Percentiles rank a stretch among this genome's conserved stretches.
These are phyloP conservation scores for Castanospermum australe DNA, from an alignment of 306 rosid genomes.

Conservation along the genomic window DNA sequence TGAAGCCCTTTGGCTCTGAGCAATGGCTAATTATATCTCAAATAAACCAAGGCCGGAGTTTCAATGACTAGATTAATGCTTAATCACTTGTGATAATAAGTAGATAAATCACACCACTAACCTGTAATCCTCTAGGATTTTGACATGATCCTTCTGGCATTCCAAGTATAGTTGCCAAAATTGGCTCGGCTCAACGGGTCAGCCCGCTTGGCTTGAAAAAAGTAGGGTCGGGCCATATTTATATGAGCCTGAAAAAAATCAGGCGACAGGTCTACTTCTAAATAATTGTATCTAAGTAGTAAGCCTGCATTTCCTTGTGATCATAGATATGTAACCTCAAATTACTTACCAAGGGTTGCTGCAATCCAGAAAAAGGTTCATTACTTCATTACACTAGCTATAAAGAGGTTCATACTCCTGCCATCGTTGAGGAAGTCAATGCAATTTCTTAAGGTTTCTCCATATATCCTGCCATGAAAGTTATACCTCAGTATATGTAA, in stretches of 20 bases:
- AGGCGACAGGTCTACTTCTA: too few relatives aligned
- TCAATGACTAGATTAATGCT: not conserved
- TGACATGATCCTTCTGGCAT: not conserved
- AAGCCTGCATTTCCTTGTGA: too few relatives aligned
- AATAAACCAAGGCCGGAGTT: not conserved
- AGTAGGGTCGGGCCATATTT: too few relatives aligned
- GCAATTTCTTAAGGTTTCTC: slow-evolving; percentile 50
- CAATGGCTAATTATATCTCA: not conserved
- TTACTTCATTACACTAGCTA: slow-evolving; percentile 38
- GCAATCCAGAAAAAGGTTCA: not conserved
- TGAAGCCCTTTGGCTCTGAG: not conserved
- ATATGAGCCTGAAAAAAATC: too few relatives aligned
- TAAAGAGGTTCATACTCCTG: slow-evolving; percentile 72
- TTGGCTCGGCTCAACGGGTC: too few relatives aligned
- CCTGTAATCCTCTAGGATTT: not conserved
- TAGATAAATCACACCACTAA: not conserved
- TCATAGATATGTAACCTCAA: too few relatives aligned
- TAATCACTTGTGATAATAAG: not conserved
- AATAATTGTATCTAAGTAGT: too few relatives aligned
- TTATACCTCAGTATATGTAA: not conserved
- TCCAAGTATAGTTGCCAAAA: too few relatives aligned
- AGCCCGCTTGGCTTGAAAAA: too few relatives aligned
- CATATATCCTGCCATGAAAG: slow-evolving; percentile 59
- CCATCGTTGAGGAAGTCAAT: slow-evolving; percentile 67
- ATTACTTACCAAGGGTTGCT: not conserved